phyloP scores from a whole-genome alignment of 768 basidiomycete genomes.

The Agaricus sinodeliciosus region DNA sequence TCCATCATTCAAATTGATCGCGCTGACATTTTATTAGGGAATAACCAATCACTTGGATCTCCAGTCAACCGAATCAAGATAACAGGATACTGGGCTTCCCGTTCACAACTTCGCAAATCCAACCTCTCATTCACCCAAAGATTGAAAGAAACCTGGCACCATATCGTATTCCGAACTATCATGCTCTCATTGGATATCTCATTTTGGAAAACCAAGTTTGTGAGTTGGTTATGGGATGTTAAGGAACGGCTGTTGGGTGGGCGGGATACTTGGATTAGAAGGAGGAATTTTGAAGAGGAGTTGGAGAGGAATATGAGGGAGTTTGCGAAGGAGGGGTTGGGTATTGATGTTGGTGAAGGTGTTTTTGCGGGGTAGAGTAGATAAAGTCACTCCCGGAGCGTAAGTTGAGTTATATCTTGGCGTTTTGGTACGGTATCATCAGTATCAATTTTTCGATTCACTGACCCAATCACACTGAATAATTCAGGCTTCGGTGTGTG shows the following conservation, averaged over 20 bases:
- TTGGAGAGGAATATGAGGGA: constrained; percentile 68
- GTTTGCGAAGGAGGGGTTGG: constrained; percentile 75
- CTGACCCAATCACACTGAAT: no score
- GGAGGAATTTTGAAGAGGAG: constrained; percentile 70
- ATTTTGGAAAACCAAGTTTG: constrained; percentile 57
- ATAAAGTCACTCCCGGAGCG: not conserved
- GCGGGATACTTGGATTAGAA: constrained; percentile 31
- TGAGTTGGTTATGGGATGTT: constrained; percentile 41
- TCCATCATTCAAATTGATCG: constrained; percentile 14
- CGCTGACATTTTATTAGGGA: constrained; percentile 34
- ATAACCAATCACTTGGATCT: constrained; percentile 78
- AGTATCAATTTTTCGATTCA: no score
- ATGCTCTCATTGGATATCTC: constrained; percentile 66
- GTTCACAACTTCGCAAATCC: constrained; percentile 45
- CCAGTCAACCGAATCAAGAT: constrained; percentile 91
- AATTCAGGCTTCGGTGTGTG: no score
- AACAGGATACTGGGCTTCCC: constrained; percentile 77
- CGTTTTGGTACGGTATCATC: no score
- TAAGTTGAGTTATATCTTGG: no score
- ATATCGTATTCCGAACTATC: constrained; percentile 56
- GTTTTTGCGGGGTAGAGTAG: constrained; percentile 43
- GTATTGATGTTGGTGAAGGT: constrained; percentile 59
- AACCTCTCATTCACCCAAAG: constrained; percentile 35
- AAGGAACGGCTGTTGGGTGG: constrained; percentile 35
- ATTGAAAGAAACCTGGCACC: constrained; percentile 46